A percentile compares a stretch with the other conserved stretches of the same genome.
Evolutionary conservation across 768 basidiomycete genomes (phyloP).

Genomic region (Leccinum truebloodii): DNA sequence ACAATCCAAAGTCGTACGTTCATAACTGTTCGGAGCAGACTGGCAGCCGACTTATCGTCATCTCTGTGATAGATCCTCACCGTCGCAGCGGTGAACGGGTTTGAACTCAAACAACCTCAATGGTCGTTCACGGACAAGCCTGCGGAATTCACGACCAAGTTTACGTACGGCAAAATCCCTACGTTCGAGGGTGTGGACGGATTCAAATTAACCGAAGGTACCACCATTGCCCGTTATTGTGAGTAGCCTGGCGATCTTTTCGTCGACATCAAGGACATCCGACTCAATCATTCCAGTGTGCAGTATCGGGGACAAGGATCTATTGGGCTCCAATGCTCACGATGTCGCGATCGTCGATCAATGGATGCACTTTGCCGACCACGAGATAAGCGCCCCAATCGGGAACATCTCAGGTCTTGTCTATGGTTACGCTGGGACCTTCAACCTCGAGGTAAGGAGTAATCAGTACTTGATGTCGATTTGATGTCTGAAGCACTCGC

Average conservation of each 20-base stretch:
- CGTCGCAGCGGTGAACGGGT: slow-evolving; percentile 20
- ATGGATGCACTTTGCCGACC: slow-evolving; percentile 17
- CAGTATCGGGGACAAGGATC: slow-evolving; percentile 10
- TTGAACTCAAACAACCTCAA: slow-evolving; percentile 15
- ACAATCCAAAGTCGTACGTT: slow-evolving; percentile 28
- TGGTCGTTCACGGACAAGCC: slow-evolving; percentile 19
- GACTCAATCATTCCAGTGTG: slow-evolving; percentile 6
- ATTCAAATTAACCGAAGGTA: slow-evolving; percentile 20
- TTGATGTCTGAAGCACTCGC: not conserved
- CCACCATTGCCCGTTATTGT: slow-evolving; percentile 26
- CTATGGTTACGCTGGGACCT: slow-evolving; percentile 5
- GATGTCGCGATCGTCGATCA: slow-evolving; percentile 15
- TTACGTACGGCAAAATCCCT: slow-evolving; percentile 26
- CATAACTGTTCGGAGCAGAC: not conserved
- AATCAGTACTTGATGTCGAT: no score
- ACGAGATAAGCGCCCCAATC: slow-evolving; percentile 8
- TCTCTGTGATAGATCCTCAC: slow-evolving; percentile 14
- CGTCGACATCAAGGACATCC: not conserved
- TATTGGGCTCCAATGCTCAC: slow-evolving; percentile 13
- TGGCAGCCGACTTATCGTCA: not conserved
- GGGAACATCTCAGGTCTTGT: slow-evolving; percentile 1
- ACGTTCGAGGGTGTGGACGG: slow-evolving; percentile 23
- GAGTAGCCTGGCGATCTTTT: not conserved
- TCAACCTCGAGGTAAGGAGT: slow-evolving; percentile 8
- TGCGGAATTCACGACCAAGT: slow-evolving; percentile 14